Percentiles rank a stretch among this genome's conserved stretches.
Evolutionary conservation across 2,329 filamentous ascomycete genomes (phyloP).

Genomic region (Coccinonectria pachysandricola): DNA sequence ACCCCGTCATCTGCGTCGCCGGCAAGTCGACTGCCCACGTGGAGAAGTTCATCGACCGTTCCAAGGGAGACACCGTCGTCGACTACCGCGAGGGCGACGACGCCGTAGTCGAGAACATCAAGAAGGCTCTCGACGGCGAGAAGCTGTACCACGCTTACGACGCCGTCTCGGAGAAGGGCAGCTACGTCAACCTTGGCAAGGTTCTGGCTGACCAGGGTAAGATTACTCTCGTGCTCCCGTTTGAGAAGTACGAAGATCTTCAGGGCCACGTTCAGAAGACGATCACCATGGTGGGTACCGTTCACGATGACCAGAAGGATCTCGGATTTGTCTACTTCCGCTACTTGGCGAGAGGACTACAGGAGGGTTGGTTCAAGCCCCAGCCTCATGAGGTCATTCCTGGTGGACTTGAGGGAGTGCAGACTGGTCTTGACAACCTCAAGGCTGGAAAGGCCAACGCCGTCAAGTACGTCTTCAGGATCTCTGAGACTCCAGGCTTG

Average conservation of each 20-base stretch:
- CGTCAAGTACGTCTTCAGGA: no score
- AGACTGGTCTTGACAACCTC: no score
- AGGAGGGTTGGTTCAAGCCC: slow-evolving; percentile 8
- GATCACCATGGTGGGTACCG: neutral
- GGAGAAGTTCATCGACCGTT: slow-evolving; percentile 1
- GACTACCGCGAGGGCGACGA: slow-evolving; percentile 6
- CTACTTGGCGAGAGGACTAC: slow-evolving; percentile 3
- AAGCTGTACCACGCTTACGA: slow-evolving; percentile 3
- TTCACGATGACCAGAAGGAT: slow-evolving; percentile 1
- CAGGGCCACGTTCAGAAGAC: neutral
- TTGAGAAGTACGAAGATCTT: neutral
- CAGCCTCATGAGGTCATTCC: slow-evolving; percentile 7
- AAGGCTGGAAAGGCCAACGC: no score
- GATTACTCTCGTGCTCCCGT: slow-evolving; percentile 1
- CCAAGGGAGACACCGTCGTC: slow-evolving; percentile 7
- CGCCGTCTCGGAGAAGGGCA: neutral
- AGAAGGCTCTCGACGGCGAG: neutral
- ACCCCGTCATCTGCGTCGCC: slow-evolving; percentile 48
- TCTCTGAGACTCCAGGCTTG: no score
- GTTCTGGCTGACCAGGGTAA: slow-evolving; percentile 1
- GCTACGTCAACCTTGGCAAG: slow-evolving; percentile 1
- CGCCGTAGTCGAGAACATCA: neutral
- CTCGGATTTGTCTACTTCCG: slow-evolving; percentile 2
- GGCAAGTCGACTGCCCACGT: slow-evolving; percentile 22
- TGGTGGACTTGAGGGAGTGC: no score